phyloP scores from a whole-genome alignment of 805 yeast genomes.

The Candida ficus region DNA sequence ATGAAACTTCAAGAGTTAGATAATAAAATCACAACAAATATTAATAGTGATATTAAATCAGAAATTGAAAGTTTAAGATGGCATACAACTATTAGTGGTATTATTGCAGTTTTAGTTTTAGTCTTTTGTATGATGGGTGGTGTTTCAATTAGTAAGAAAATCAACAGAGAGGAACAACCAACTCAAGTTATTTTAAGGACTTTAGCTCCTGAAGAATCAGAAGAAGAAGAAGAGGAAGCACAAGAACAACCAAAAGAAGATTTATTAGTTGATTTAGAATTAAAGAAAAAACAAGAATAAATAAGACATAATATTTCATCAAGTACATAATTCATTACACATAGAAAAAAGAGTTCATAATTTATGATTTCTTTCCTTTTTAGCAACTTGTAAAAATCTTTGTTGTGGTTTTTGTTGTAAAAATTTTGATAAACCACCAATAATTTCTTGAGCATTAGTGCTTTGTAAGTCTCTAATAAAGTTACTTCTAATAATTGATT shows the following conservation, averaged over 20 bases:
- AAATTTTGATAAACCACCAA: constrained; percentile 68
- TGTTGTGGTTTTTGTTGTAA: constrained; percentile 66
- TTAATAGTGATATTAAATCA: constrained; percentile 75
- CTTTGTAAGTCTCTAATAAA: constrained; percentile 32
- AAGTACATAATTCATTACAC: too few relatives aligned
- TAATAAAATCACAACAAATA: constrained; percentile 76
- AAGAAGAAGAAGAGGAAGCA: constrained; percentile 27
- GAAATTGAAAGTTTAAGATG: constrained; percentile 88
- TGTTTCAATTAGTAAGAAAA: constrained; percentile 33
- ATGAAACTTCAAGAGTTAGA: constrained; percentile 75
- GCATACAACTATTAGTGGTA: constrained; percentile 88
- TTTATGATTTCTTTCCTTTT: constrained; percentile 57
- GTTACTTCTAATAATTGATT: constrained; percentile 31
- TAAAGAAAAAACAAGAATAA: constrained; percentile 4
- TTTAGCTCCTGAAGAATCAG: constrained; percentile 29
- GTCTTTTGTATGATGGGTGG: constrained; percentile 60
- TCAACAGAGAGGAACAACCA: constrained; percentile 27
- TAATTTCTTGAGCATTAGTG: constrained; percentile 60
- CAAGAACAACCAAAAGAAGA: constrained; percentile 1
- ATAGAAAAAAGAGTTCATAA: constrained; percentile 30
- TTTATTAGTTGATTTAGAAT: constrained; percentile 3
- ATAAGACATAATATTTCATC: background rate
- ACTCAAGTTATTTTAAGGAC: constrained; percentile 31
- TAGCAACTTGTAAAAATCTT: constrained; percentile 52
- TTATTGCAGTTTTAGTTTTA: constrained; percentile 64